phyloP scores from a whole-genome alignment of 2,329 filamentous ascomycete species.

The Parascedosporium putredinis region DNA sequence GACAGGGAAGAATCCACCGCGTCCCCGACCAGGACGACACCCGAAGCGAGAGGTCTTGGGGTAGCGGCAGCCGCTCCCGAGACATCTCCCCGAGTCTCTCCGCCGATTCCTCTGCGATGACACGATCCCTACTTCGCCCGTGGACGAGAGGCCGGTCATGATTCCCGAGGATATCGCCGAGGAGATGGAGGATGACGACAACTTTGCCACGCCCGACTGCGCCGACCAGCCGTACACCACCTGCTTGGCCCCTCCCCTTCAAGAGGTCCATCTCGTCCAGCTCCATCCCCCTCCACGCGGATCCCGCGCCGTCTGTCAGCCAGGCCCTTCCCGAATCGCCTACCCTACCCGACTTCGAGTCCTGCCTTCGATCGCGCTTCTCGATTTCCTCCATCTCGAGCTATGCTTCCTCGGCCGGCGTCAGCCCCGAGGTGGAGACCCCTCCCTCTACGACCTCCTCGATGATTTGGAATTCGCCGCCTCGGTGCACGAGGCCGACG shows the following conservation, averaged over 20 bases:
- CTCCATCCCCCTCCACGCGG: constrained; percentile 9
- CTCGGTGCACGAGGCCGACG: constrained; percentile 25
- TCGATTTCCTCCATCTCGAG: constrained; percentile 21
- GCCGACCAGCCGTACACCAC: constrained; percentile 36
- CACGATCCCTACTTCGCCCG: constrained; percentile 9
- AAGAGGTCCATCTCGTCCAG: constrained; percentile 26
- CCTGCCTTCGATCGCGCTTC: constrained; percentile 16
- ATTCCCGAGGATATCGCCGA: constrained; percentile 30
- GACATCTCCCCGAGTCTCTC: constrained; percentile 48
- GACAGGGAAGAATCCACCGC: constrained; percentile 13
- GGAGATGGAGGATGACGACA: constrained; percentile 49
- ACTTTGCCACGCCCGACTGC: constrained; percentile 45
- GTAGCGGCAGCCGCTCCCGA: constrained; percentile 20
- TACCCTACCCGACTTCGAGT: constrained; percentile 8
- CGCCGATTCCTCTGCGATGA: constrained; percentile 42
- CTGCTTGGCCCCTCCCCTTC: constrained; percentile 41
- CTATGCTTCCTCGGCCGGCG: constrained; percentile 25
- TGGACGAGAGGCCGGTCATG: constrained; percentile 4
- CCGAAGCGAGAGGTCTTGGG: constrained; percentile 22
- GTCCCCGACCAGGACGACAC: constrained; percentile 3
- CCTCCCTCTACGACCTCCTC: constrained; percentile 38
- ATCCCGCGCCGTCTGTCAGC: constrained; percentile 1
- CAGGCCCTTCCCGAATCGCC: not conserved
- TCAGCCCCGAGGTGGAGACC: constrained; percentile 29
- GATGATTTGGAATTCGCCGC: constrained; percentile 27